A percentile compares a stretch with the other conserved stretches of the same genome.
phyloP scores from a whole-genome alignment of 805 yeast genomes.

The Starmerella floricola region DNA sequence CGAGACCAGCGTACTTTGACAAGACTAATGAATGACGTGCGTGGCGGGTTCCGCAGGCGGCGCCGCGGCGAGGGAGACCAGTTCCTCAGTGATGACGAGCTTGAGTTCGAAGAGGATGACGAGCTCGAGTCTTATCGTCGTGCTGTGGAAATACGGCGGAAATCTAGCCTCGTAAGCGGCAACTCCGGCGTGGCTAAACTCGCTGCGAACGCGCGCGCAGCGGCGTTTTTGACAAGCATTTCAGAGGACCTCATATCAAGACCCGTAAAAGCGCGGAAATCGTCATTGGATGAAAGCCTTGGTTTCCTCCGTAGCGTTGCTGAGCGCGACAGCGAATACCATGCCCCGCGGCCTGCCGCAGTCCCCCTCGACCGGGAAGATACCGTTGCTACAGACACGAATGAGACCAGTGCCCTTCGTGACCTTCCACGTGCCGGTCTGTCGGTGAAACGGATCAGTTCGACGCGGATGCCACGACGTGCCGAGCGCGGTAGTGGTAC shows the following conservation, averaged over 20 bases:
- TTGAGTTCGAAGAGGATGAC: conserved; percentile 4
- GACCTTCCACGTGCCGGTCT: not conserved
- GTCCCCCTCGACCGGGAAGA: too few species aligned
- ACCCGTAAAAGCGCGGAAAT: conserved; percentile 7
- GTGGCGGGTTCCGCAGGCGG: conserved; percentile 20
- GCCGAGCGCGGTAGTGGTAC: conserved; percentile 1
- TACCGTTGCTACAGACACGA: too few species aligned
- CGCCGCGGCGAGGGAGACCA: conserved; percentile 8
- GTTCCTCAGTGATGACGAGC: conserved; percentile 12
- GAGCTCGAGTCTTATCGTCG: conserved; percentile 2
- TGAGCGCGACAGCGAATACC: not conserved
- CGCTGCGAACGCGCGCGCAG: conserved; percentile 14
- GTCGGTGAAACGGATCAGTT: not conserved
- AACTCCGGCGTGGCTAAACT: conserved; percentile 15
- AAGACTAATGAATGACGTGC: conserved; percentile 19
- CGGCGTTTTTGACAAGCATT: conserved; percentile 20
- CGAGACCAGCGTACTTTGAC: conserved; percentile 19
- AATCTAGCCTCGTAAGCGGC: conserved; percentile 11
- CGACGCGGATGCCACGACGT: not conserved
- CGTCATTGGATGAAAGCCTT: conserved; percentile 17
- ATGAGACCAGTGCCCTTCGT: too few species aligned
- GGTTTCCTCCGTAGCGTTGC: conserved; percentile 12
- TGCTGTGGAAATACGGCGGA: conserved; percentile 5
- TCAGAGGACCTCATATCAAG: conserved; percentile 17
- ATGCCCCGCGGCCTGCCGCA: not conserved